A percentile compares a stretch with the other conserved stretches of the same genome.
phyloP scores from a whole-genome alignment of 768 basidiomycete genomes.

The Clathrus columnatus region DNA sequence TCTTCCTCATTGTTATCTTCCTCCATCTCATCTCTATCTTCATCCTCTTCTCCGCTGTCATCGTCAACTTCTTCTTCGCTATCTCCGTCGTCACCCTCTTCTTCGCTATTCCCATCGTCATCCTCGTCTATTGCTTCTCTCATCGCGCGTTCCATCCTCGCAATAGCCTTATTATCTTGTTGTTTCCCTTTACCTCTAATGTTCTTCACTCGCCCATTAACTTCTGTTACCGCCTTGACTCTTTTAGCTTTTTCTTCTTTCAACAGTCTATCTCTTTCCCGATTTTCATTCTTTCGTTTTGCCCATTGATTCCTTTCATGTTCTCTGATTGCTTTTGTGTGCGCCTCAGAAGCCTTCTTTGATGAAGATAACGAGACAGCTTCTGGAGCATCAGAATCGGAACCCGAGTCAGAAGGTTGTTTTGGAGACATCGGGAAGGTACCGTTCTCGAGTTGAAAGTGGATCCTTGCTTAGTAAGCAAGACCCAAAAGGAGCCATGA shows the following conservation, averaged over 20 bases:
- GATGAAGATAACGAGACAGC: constrained; percentile 38
- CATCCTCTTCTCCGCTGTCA: neutral
- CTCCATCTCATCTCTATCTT: constrained; percentile 15
- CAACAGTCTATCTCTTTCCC: constrained; percentile 38
- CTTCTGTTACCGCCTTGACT: constrained; percentile 8
- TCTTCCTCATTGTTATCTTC: constrained; percentile 22
- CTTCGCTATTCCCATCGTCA: constrained; percentile 16
- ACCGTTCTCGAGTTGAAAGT: neutral
- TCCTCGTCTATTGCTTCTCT: constrained; percentile 28
- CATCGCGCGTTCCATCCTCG: constrained; percentile 35
- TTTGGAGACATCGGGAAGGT: neutral
- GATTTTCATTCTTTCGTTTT: constrained; percentile 36
- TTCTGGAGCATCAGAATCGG: constrained; percentile 37
- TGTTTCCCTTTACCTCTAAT: neutral
- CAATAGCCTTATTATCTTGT: constrained; percentile 19
- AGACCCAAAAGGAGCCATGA: neutral
- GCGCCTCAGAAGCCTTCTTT: constrained; percentile 32
- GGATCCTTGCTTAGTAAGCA: neutral
- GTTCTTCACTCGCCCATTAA: neutral
- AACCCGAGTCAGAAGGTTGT: neutral
- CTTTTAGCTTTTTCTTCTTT: constrained; percentile 35
- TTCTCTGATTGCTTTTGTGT: constrained; percentile 28
- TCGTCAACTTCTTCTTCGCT: neutral
- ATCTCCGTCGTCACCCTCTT: neutral
- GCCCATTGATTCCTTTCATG: constrained; percentile 31